A percentile compares a stretch with the other conserved stretches of the same genome.
Evolutionary conservation across 2,329 filamentous ascomycete species (phyloP).

Genomic region (Fusarium pininemorale): DNA sequence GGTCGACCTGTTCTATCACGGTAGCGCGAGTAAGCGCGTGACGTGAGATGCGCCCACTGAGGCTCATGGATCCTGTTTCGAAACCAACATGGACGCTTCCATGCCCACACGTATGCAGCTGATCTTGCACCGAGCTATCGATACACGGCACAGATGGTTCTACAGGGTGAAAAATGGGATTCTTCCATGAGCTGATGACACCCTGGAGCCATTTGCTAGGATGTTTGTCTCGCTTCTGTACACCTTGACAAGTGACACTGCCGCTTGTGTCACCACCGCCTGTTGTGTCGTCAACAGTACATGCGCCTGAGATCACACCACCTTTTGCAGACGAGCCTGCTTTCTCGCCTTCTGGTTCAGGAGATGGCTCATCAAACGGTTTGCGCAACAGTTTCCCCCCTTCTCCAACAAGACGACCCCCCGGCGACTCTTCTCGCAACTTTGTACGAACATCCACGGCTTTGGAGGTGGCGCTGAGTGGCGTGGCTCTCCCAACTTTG

Average conservation of each 20-base stretch:
- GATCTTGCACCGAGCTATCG: constrained; percentile 17
- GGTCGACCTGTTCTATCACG: constrained; percentile 85
- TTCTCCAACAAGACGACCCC: constrained; percentile 50
- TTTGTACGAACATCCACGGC: background rate
- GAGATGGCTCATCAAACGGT: constrained; percentile 54
- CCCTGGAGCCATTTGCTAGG: constrained; percentile 65
- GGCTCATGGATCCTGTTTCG: constrained; percentile 41
- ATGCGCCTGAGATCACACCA: background rate
- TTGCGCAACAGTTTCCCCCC: constrained; percentile 54
- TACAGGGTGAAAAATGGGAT: constrained; percentile 73
- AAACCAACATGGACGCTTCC: constrained; percentile 39
- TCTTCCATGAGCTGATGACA: constrained; percentile 74
- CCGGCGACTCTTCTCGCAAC: background rate
- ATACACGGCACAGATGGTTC: constrained; percentile 58
- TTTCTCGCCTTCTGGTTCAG: constrained; percentile 15
- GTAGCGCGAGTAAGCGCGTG: constrained; percentile 65
- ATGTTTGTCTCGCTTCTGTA: constrained; percentile 9
- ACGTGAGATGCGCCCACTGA: constrained; percentile 67
- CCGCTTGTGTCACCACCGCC: background rate
- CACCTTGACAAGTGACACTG: background rate
- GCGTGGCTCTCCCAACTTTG: constrained; percentile 41
- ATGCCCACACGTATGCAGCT: background rate
- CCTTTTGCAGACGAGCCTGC: background rate
- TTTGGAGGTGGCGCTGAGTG: background rate
- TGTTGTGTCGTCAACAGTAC: background rate